Conservation (phyloP, 1,139 yeast genomes). For the Yamadazyma triangularis region DNA sequence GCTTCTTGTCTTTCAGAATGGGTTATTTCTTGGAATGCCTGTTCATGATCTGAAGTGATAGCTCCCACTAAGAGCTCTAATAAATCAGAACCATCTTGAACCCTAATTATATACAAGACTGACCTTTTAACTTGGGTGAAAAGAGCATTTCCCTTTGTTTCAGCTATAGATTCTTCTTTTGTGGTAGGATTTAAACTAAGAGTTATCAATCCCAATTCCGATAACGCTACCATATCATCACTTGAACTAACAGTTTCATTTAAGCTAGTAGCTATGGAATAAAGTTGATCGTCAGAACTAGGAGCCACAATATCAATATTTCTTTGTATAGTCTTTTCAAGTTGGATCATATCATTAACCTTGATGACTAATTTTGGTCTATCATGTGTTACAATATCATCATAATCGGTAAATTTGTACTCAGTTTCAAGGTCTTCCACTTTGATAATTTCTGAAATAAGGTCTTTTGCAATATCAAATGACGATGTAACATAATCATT, state of each 20-base stretch:
- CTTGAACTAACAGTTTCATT: slow-evolving; percentile 33
- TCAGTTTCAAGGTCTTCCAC: slow-evolving; percentile 56
- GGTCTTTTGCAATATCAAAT: slow-evolving; percentile 38
- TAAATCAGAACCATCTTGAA: slow-evolving; percentile 71
- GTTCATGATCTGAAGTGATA: slow-evolving; percentile 65
- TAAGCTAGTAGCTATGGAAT: slow-evolving; percentile 31
- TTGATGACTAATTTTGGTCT: slow-evolving; percentile 63
- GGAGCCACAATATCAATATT: slow-evolving; percentile 51
- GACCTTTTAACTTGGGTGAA: slow-evolving; percentile 81
- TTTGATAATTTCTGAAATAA: slow-evolving; percentile 47
- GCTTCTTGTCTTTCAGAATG: slow-evolving; percentile 39
- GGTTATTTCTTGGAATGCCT: slow-evolving; percentile 52
- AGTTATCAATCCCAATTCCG: slow-evolving; percentile 38
- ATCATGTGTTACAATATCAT: slow-evolving; percentile 64
- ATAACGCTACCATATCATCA: slow-evolving; percentile 36
- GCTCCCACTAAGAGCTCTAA: slow-evolving; percentile 72
- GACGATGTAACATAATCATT: slow-evolving; percentile 63
- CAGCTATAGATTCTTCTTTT: slow-evolving; percentile 39
- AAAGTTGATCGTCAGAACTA: slow-evolving; percentile 51
- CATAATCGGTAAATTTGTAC: slow-evolving; percentile 62
- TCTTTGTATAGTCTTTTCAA: slow-evolving; percentile 55
- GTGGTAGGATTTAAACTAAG: slow-evolving; percentile 49
- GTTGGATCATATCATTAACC: slow-evolving; percentile 58
- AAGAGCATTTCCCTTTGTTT: slow-evolving; percentile 48
- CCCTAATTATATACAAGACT: slow-evolving; percentile 71